Evolutionary conservation across 2,329 filamentous ascomycete species (phyloP).

Genomic region (Penicillium sp.): DNA sequence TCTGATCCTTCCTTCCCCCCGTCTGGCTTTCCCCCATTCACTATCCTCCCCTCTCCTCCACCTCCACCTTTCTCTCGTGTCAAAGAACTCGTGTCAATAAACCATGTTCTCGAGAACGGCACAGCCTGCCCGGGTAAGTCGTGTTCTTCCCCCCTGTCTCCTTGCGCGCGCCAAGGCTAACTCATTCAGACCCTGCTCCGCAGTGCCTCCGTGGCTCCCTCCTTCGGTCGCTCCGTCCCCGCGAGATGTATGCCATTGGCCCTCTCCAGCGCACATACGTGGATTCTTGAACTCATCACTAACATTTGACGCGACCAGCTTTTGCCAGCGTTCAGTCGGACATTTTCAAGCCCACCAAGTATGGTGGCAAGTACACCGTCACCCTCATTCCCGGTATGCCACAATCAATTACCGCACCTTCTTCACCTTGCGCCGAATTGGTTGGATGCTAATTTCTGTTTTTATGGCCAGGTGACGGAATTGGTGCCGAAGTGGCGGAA

Average conservation of each 20-base stretch:
- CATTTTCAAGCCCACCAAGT: constrained; percentile 99
- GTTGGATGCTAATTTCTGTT: constrained; percentile 11
- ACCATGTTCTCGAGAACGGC: constrained; percentile 45
- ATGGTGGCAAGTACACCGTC: constrained; percentile 98
- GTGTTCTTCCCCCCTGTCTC: constrained; percentile 40
- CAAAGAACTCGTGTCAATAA: constrained; percentile 14
- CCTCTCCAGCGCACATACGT: neutral
- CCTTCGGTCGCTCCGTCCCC: constrained; percentile 50
- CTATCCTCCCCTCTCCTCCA: constrained; percentile 10
- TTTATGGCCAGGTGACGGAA: constrained; percentile 69
- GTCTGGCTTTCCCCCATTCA: constrained; percentile 8
- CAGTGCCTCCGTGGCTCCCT: constrained; percentile 50
- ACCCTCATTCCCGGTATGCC: constrained; percentile 85
- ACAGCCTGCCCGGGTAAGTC: constrained; percentile 43
- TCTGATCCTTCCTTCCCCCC: constrained; percentile 16
- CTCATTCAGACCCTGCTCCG: constrained; percentile 56
- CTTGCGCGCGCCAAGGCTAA: constrained; percentile 35
- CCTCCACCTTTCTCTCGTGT: constrained; percentile 13
- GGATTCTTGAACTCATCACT: constrained; percentile 11
- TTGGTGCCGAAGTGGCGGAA: constrained; percentile 95
- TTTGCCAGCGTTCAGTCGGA: constrained; percentile 85
- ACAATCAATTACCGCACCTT: neutral
- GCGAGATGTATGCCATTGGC: constrained; percentile 50
- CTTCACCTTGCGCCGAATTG: neutral
- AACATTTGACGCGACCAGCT: constrained; percentile 37